Conservation (phyloP, 1,284 basidiomycete species). For the Wolfiporia cocos region DNA sequence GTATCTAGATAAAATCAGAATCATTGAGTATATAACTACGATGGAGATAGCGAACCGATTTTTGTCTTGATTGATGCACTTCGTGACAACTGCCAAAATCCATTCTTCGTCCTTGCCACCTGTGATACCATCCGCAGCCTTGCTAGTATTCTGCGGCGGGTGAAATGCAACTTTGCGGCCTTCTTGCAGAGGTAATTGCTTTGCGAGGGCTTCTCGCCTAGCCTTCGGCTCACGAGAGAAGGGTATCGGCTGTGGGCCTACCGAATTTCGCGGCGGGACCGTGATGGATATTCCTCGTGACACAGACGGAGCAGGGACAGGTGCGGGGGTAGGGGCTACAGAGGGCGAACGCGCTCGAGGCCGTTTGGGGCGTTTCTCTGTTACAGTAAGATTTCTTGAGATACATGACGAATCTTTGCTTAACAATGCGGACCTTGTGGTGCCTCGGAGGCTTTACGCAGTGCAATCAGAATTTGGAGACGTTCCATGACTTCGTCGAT, state of each 20-base stretch:
- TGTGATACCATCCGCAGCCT: slow-evolving; percentile 37
- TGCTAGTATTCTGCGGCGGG: slow-evolving; percentile 43
- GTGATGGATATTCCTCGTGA: slow-evolving; percentile 45
- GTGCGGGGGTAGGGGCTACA: slow-evolving; percentile 30
- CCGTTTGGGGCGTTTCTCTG: slow-evolving; percentile 73
- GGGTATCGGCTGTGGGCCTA: slow-evolving; percentile 46
- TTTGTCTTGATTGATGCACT: slow-evolving; percentile 63
- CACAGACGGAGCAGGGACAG: slow-evolving; percentile 26
- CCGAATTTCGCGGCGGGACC: slow-evolving; percentile 48
- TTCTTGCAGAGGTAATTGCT: slow-evolving; percentile 60
- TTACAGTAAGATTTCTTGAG: too few species aligned
- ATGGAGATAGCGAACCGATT: slow-evolving; percentile 38
- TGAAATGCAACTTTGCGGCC: slow-evolving; percentile 77
- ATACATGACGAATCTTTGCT: too few species aligned
- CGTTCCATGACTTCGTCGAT: slow-evolving; percentile 68
- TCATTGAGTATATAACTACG: not conserved
- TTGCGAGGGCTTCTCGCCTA: slow-evolving; percentile 51
- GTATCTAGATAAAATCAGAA: slow-evolving; percentile 39
- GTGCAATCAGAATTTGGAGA: slow-evolving; percentile 59
- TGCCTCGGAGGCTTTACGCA: slow-evolving; percentile 63
- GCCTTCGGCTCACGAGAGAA: slow-evolving; percentile 64
- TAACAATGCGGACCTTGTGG: too few species aligned
- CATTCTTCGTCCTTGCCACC: slow-evolving; percentile 65
- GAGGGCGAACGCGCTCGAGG: slow-evolving; percentile 64
- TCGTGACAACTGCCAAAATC: slow-evolving; percentile 73